Conservation (phyloP, 140 eudicot genomes). For the Erigeron philadelphicus region DNA sequence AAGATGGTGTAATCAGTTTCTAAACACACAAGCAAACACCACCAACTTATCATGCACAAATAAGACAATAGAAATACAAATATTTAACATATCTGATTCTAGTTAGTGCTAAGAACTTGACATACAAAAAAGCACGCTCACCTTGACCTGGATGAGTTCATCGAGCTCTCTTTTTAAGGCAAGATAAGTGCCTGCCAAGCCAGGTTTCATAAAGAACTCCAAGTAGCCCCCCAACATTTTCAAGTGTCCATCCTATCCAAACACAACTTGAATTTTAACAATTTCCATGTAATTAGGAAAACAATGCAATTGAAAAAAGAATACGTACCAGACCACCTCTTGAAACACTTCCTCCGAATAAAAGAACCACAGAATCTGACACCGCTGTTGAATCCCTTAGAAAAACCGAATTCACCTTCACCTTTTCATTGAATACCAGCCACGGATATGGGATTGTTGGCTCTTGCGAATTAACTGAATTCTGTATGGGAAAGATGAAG, state of each 20-base stretch:
- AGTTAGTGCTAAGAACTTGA: background rate
- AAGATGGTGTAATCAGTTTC: no score
- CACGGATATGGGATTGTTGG: conserved; percentile 80
- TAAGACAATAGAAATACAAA: background rate
- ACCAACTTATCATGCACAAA: no score
- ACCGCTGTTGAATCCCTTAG: conserved; percentile 93
- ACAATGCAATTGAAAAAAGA: background rate
- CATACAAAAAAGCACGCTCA: background rate
- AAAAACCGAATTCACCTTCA: conserved; percentile 83
- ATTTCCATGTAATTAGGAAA: background rate
- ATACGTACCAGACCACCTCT: conserved; percentile 53
- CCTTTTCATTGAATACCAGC: conserved; percentile 89
- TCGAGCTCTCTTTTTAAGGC: conserved; percentile 67
- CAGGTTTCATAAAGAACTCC: conserved; percentile 88
- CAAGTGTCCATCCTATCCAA: conserved; percentile 80
- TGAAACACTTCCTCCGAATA: conserved; percentile 78
- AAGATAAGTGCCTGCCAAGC: conserved; percentile 60
- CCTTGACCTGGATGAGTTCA: conserved; percentile 80
- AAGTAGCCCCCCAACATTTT: conserved; percentile 91
- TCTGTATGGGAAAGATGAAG: conserved; percentile 35
- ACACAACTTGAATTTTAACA: background rate
- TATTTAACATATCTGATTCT: background rate
- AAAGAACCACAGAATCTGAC: conserved; percentile 77
- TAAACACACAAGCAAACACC: no score
- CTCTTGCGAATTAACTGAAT: conserved; percentile 83